Base-by-base conservation (phyloP, 305 asterid species). In the Petunia hybrid region DNA sequence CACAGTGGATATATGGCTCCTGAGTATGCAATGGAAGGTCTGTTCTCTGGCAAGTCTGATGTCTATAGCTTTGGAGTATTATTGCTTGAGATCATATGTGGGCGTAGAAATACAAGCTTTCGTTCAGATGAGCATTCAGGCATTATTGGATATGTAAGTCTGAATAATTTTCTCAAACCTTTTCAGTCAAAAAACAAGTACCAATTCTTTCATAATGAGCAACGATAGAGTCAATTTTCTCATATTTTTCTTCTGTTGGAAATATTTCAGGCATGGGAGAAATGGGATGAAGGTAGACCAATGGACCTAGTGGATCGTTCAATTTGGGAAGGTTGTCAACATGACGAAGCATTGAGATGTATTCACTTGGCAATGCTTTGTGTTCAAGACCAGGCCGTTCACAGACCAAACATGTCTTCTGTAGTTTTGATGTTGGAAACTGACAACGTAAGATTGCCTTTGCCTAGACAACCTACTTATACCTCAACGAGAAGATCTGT, bases 1-100 rank as follows among this genome's bases (percentile, higher is more conserved):
- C 79, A 6, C 82, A 94, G 98, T 77, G 98, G 98, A 48, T 94
- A 94, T 82, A 91, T 94, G 97, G 95, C 98, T 51, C 98, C 98
- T 0, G 98, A 94, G 83, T 94, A 94, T 87, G 98, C 98, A 39
- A 93, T 95, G 98, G 98, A 91, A 81, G 98, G 98, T 14, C 82
- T 90, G 35, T 95, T 93, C 85, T 95, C 98, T 22, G 85, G 91
- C 22, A 93, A 95, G 79, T 93, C 98, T 7, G 98, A 93, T 80
- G 97, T 95, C 46, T 95, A 95, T 51, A 95, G 99, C 89, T 93
- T 93, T 4, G 98, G 99, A 1, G 85, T 95, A 40, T 83, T 95
- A 86, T 83, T 95, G 31, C 80, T 95, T 84, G 99, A 95, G 95
- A 92, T 95, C 76, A 65, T 95, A 66, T 89, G 91, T 2, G 97